These are phyloP conservation scores for Zelonia costaricensis DNA, from an alignment of 208 protist genomes.

Conservation along the genomic window DNA sequence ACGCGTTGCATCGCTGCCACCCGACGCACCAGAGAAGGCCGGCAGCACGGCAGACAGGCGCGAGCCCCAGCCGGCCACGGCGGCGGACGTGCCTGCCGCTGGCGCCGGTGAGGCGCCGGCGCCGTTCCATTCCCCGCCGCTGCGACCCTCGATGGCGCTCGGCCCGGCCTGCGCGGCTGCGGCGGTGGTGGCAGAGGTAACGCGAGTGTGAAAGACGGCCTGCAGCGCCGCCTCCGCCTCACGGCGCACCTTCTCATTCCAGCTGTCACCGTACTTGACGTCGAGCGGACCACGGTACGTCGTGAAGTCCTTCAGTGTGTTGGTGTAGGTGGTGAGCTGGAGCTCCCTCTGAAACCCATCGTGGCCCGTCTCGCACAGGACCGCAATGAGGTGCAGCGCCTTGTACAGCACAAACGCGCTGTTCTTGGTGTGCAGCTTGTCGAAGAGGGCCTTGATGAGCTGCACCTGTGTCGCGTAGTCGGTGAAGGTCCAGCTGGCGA, in stretches of 20 bases:
- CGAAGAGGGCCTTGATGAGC: slow-evolving; percentile 44
- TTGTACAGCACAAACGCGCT: slow-evolving; percentile 60
- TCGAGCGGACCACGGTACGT: slow-evolving; percentile 51
- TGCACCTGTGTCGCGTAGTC: slow-evolving; percentile 44
- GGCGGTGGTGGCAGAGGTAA: slow-evolving; percentile 3
- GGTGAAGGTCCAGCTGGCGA: slow-evolving; percentile 50
- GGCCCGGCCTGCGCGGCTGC: neutral
- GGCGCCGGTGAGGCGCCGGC: no score
- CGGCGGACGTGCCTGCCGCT: no score
- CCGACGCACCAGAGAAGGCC: no score
- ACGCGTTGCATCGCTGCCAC: no score
- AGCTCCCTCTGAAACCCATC: slow-evolving; percentile 68
- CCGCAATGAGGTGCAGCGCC: slow-evolving; percentile 60
- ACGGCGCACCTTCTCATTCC: slow-evolving; percentile 65
- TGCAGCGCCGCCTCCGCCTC: slow-evolving; percentile 54
- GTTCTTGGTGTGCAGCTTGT: slow-evolving; percentile 30
- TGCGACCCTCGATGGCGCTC: neutral
- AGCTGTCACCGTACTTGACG: slow-evolving; percentile 42
- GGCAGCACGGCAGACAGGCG: no score
- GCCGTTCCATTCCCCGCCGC: neutral
- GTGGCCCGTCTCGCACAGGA: slow-evolving; percentile 64
- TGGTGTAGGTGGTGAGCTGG: slow-evolving; percentile 33
- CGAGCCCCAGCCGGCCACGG: no score
- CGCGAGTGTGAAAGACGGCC: slow-evolving; percentile 39
- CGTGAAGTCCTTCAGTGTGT: slow-evolving; percentile 34